Percentiles rank a stretch among this genome's conserved stretches.
Evolutionary conservation across 257 asterid species (phyloP).

Genomic region (Echium plantagineum): DNA sequence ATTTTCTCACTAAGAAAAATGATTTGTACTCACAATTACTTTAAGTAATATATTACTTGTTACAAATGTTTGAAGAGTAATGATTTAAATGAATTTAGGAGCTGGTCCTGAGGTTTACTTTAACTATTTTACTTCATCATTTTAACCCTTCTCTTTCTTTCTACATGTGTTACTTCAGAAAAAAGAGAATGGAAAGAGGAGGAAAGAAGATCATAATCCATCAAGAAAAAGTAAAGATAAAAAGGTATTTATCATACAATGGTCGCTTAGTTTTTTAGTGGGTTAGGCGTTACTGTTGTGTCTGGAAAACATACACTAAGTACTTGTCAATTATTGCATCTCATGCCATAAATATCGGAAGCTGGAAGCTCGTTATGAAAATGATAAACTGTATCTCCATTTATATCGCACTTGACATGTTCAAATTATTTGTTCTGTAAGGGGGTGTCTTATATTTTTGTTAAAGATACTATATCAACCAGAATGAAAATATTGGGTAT

Average conservation of each 20-base stretch:
- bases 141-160: not conserved
- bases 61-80: not conserved
- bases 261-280: too few relatives aligned
- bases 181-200: conserved; percentile 83
- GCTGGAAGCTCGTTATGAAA: not conserved
- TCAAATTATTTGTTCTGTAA: too few relatives aligned
- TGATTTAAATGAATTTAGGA: not conserved
- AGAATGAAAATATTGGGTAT: too few relatives aligned
- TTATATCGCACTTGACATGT: too few relatives aligned
- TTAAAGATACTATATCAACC: too few relatives aligned
- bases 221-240: conserved; percentile 66
- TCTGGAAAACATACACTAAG: too few relatives aligned
- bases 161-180: conserved; percentile 35
- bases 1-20: not conserved
- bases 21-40: not conserved
- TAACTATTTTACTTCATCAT: not conserved
- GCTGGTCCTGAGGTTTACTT: not conserved
- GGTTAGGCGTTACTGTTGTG: too few relatives aligned
- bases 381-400: too few relatives aligned
- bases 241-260: conserved; percentile 38
- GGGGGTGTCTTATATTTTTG: too few relatives aligned
- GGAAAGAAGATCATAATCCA: conserved; percentile 65
- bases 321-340: too few relatives aligned
- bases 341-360: not conserved
- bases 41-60: not conserved